Evolutionary conservation across 2,329 filamentous ascomycete genomes (phyloP), one percentile per base, ranked within the genome.

Genomic region (Emydomyces testavorans): DNA sequence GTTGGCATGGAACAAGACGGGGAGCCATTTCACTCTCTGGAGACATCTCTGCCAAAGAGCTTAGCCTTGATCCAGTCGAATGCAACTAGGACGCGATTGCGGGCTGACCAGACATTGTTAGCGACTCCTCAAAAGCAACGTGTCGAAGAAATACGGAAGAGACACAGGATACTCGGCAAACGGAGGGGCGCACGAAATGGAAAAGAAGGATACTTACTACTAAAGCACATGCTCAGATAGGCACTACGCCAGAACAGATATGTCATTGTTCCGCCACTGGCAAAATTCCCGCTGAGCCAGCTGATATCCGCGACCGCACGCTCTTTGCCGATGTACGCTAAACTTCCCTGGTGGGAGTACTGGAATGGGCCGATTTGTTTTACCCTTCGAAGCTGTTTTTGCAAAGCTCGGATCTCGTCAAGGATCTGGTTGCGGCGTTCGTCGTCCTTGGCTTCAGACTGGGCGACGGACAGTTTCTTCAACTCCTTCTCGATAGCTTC

Each of bases 141-240:
- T 40, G 44, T 50, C 39, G 16, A 49, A 10, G 45, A 32, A 46
- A 40, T 18, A 43, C 26, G 10, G 7, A 11, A 35, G 46, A 24
- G 38, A 34, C 13, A 18, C 7, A 49, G n/a, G n/a, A n/a, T n/a
- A n/a, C n/a, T n/a, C n/a, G n/a, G n/a, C n/a, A 32, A 11, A 15
- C 16, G 26, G 16, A 18, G 2, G 6, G 51, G 41, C 36, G 29
- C n/a, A 18, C 29, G 11, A 28, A 13, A 46, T 15, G 28, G 4
- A 31, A 16, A 31, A 16, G 15, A 41, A 32, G 29, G 28, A 51
- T 57, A 84, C 86, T 81, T 78, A 92, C 87, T 89, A 80, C 89
- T 96, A 70, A 98, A 98, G 79, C 90, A 95, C 92, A 98, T 98
- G 76, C 87, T 95, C 67, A 98, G 74, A 69, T 98, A 98, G 48